phyloP scores from a whole-genome alignment of 352 stramenopile genomes.

The Pythium dissotocum region DNA sequence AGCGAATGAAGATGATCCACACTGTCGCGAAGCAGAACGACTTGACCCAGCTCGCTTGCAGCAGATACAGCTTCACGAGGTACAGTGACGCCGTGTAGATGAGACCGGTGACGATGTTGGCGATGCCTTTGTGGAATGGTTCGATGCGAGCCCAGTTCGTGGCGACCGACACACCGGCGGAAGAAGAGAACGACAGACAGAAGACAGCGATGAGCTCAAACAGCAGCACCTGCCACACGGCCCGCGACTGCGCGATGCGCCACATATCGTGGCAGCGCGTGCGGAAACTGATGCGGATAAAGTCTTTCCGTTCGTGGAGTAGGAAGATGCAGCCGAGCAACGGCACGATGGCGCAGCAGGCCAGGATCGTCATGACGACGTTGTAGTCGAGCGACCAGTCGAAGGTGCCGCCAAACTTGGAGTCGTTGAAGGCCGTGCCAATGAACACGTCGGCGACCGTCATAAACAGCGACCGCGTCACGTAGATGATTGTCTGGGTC shows the following conservation, averaged over 20 bases:
- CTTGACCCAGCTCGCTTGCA: slow-evolving; percentile 52
- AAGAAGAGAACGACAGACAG: slow-evolving; percentile 53
- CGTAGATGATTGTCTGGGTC: slow-evolving; percentile 58
- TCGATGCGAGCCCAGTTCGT: slow-evolving; percentile 58
- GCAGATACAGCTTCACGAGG: slow-evolving; percentile 51
- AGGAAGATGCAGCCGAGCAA: slow-evolving; percentile 53
- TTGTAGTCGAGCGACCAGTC: slow-evolving; percentile 46
- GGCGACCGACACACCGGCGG: slow-evolving; percentile 46
- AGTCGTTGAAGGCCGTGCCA: slow-evolving; percentile 43
- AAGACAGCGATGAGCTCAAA: slow-evolving; percentile 68
- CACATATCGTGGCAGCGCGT: slow-evolving; percentile 54
- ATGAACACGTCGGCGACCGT: slow-evolving; percentile 58
- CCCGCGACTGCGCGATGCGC: slow-evolving; percentile 60
- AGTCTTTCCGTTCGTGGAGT: slow-evolving; percentile 51
- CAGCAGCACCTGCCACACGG: slow-evolving; percentile 74
- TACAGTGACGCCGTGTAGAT: slow-evolving; percentile 64
- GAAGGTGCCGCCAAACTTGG: slow-evolving; percentile 44
- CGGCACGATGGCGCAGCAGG: slow-evolving; percentile 39
- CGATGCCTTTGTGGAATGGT: slow-evolving; percentile 49
- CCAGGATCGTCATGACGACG: slow-evolving; percentile 40
- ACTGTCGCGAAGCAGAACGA: slow-evolving; percentile 53
- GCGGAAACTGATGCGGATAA: slow-evolving; percentile 23
- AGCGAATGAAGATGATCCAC: slow-evolving; percentile 56
- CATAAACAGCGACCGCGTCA: slow-evolving; percentile 42
- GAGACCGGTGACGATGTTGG: slow-evolving; percentile 47